A percentile compares a stretch with the other conserved stretches of the same genome.
phyloP scores from a whole-genome alignment of 1,284 basidiomycete species.

The Cutaneotrichosporon sp. region DNA sequence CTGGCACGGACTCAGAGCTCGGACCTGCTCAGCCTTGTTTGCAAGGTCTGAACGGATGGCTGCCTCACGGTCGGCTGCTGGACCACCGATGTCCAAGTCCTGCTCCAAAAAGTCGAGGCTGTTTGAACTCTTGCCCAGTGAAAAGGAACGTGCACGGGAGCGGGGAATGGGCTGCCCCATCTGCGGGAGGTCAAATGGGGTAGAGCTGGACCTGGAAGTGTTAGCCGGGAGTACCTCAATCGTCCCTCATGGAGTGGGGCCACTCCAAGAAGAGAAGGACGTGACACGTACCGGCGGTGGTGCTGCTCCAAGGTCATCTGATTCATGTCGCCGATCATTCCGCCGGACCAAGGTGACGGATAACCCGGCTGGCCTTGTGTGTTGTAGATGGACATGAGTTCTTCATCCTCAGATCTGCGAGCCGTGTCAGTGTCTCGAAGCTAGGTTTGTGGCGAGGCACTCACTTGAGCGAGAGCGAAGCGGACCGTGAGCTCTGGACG shows the following conservation, averaged over 20 bases:
- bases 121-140: constrained; percentile 24
- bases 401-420: constrained; percentile 41
- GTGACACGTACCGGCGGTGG: constrained; percentile 36
- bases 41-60: constrained; percentile 32
- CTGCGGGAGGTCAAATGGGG: constrained; percentile 23
- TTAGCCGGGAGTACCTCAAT: constrained; percentile 6
- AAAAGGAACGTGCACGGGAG: constrained; percentile 25
- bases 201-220: constrained; percentile 19
- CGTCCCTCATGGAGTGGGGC: neutral
- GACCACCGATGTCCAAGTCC: constrained; percentile 30
- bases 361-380: constrained; percentile 28
- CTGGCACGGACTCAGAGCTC: constrained; percentile 27
- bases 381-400: constrained; percentile 31
- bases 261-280: too few species aligned
- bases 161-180: constrained; percentile 14
- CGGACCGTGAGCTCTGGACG: constrained; percentile 30
- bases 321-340: constrained; percentile 30
- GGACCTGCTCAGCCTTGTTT: constrained; percentile 25
- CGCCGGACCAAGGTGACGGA: constrained; percentile 32
- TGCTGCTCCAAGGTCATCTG: constrained; percentile 40
- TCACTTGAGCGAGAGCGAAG: constrained; percentile 37
- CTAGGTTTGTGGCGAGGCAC: constrained; percentile 7
- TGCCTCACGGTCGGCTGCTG: constrained; percentile 35
- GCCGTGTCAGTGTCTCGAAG: constrained; percentile 13
- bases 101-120: constrained; percentile 25